Evolutionary conservation across 441 rosid genomes (phyloP).

Genomic region (Pelargonium exstipulatum): DNA sequence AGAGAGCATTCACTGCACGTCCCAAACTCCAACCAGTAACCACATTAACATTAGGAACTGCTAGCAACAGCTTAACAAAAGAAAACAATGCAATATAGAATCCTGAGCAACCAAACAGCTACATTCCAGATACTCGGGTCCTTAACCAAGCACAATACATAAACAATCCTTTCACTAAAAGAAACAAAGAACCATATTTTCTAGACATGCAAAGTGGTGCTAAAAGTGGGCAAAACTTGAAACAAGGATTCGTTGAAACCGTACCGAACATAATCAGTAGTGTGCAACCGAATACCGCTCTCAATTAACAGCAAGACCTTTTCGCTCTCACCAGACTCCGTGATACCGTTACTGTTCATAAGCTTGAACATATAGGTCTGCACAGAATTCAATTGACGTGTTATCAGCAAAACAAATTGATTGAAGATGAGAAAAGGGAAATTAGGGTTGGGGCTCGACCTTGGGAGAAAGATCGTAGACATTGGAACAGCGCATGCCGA

Average conservation of each 20-base stretch:
- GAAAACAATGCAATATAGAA: neutral
- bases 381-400: too few relatives aligned
- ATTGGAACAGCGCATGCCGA: constrained; percentile 96
- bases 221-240: neutral
- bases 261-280: constrained; percentile 83
- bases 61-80: neutral
- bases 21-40: neutral
- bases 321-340: constrained; percentile 97
- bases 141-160: neutral
- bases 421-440: neutral
- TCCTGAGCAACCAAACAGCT: neutral
- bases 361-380: constrained; percentile 94
- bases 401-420: neutral
- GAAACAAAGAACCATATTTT: neutral
- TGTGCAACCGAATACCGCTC: constrained; percentile 86
- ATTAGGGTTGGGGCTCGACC: constrained; percentile 34
- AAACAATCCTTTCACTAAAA: neutral
- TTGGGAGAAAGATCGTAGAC: constrained; percentile 95
- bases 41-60: neutral
- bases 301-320: constrained; percentile 87
- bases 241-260: neutral
- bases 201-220: neutral
- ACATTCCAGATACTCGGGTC: neutral
- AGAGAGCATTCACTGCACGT: neutral
- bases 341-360: constrained; percentile 88